Base-by-base conservation (phyloP, 495 filamentous ascomycete genomes). In the Penicillium steckii region DNA sequence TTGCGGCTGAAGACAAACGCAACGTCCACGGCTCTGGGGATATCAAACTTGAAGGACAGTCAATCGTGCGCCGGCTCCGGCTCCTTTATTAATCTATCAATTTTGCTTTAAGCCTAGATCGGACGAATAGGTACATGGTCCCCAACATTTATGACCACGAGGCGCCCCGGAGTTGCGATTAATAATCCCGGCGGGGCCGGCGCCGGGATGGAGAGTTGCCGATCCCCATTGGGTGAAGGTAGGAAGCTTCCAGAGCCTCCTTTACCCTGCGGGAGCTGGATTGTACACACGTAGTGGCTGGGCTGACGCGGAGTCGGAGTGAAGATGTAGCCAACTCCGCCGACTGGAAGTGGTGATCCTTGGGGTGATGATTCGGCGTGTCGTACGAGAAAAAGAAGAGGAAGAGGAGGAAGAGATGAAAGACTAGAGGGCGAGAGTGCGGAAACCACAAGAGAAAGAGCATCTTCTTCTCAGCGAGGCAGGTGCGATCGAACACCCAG, bases 171-270 rank as follows among this genome's bases (percentile, higher is more conserved):
- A 10, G 12, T 48, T 29, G 46, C 41, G 48, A 59, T 64, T 64
- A 64, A 43, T 61, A 64, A 64, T 61, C 58, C 44, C 53, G 43
- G 54, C 13, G 26, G 18, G 46, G 46, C 47, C 21, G 55, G 32
- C 48, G 51, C 19, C 41, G 35, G 19, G 37, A 17, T 26, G 38
- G 46, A 24, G 13, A 24, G 47, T 1, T 17, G 26, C 41, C 27
- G 43, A 43, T 43, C 15, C 38, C 25, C 26, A 10, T 26, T 13
- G 13, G 17, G 7, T 8, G 15, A 38, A 4, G 35, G 15, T 15
- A 46, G 44, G 49, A 46, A 26, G 17, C 27, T 26, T 33, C 27
- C 26, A 46, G 19, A 44, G 48, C 26, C 37, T 51, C 40, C 21
- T 44, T 15, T 8, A 29, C n/a, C n/a, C n/a, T n/a, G 27, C 6